Evolutionary conservation across 176 grass and related monocot genomes (phyloP), one percentile per base, ranked within the genome.

Genomic region (Panicum miliaceum): DNA sequence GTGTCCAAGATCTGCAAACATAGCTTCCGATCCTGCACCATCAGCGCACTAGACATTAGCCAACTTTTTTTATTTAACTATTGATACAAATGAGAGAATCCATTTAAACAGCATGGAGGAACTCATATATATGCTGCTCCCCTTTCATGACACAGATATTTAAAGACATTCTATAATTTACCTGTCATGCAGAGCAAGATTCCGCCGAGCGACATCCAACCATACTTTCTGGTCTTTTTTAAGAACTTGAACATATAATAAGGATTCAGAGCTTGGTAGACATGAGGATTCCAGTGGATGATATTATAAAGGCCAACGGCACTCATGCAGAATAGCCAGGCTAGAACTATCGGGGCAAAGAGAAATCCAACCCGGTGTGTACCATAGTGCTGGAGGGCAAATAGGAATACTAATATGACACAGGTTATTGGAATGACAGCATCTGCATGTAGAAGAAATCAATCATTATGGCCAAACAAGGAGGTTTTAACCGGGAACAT

Each of bases 121-220:
- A 66, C 4, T 47, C 46, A 10, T 35, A 18, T 11, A 27, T 38
- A 77, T 42, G 15, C 18, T 63, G 15, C 10, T 40, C 13, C 51
- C 14, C 52, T 72, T 77, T 22, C 34, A 82, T 76, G 27, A 50
- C 41, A 80, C 27, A 40, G 22, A 45, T 82, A 68, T 56, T 74
- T 80, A 46, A 40, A 72, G 65, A 16, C 68, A 51, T 29, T 52
- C 4, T 25, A 35, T 40, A 85, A 19, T 50, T 78, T 83, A 99
- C 96, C 96, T 88, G 96, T 99, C 84, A 99, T 94, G 84, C 96
- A 99, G 38, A 99, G 81, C 77, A 99, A 88, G 76, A 99, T 96
- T 83, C 96, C 96, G 46, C 96, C 96, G n/a, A 99, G 86, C 2
- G 96, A 99, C 96, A 99, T 99, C 96, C 96, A 99, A 64, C 96